Percentiles rank a stretch among this genome's conserved stretches.
Evolutionary conservation across 768 basidiomycete species (phyloP).

Genomic region (Boletus patriciae): DNA sequence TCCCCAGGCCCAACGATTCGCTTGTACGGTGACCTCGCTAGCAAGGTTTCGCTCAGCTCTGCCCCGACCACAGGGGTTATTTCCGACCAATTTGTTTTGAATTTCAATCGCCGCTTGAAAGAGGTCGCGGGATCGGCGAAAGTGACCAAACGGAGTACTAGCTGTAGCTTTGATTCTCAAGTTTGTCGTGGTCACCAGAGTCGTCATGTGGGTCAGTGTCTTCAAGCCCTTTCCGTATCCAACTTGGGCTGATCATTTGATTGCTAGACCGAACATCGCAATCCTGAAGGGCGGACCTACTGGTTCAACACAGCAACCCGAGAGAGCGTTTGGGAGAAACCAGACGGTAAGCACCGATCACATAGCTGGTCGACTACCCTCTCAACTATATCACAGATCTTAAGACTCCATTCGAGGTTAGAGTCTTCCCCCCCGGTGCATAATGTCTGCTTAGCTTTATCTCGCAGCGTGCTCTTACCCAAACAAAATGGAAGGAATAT

Average conservation of each 20-base stretch:
- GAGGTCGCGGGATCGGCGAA: constrained; percentile 1
- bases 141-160: background rate
- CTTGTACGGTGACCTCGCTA: background rate
- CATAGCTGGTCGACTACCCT: background rate
- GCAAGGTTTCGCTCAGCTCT: no score
- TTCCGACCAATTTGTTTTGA: background rate
- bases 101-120: constrained; percentile 27
- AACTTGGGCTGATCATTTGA: constrained; percentile 3
- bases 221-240: background rate
- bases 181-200: constrained; percentile 4
- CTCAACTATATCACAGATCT: constrained; percentile 54
- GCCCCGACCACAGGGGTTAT: no score
- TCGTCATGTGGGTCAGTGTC: constrained; percentile 34
- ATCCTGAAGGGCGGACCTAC: constrained; percentile 95
- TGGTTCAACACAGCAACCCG: constrained; percentile 91
- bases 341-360: constrained; percentile 66
- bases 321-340: constrained; percentile 98
- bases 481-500: constrained; percentile 97
- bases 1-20: no score
- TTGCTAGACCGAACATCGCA: constrained; percentile 84
- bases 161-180: background rate
- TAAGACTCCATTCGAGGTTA: constrained; percentile 89
- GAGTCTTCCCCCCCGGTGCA: constrained; percentile 10
- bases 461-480: constrained; percentile 73
- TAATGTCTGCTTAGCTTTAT: constrained; percentile 6